These are phyloP conservation scores for Podospora didyma DNA, from an alignment of 495 filamentous ascomycete genomes.

Conservation along the genomic window DNA sequence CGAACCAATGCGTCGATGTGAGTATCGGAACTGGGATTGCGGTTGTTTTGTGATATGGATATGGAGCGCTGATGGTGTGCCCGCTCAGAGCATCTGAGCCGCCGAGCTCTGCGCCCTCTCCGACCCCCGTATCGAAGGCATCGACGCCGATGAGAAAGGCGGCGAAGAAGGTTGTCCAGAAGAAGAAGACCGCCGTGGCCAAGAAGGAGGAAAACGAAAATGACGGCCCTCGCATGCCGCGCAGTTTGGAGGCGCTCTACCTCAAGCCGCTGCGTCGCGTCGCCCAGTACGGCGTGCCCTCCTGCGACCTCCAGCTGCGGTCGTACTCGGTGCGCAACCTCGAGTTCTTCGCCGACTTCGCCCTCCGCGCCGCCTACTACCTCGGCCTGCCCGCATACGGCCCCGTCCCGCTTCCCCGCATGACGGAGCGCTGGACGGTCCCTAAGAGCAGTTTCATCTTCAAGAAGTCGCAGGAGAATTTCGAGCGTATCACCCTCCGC, in stretches of 20 bases:
- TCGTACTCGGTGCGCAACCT: slow-evolving; percentile 89
- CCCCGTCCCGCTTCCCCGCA: slow-evolving; percentile 82
- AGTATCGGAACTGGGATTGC: slow-evolving; percentile 2
- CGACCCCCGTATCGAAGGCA: too few relatives aligned
- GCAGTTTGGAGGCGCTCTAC: slow-evolving; percentile 66
- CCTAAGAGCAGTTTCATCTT: slow-evolving; percentile 83
- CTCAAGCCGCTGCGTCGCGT: slow-evolving; percentile 75
- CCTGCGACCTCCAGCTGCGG: slow-evolving; percentile 87
- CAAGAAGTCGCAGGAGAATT: slow-evolving; percentile 98
- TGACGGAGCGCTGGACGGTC: slow-evolving; percentile 90
- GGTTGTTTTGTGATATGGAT: not conserved
- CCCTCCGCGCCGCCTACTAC: slow-evolving; percentile 91
- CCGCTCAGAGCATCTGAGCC: too few relatives aligned
- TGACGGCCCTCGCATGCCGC: slow-evolving; percentile 25
- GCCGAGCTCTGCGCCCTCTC: too few relatives aligned
- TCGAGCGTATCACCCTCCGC: slow-evolving; percentile 82
- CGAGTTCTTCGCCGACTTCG: slow-evolving; percentile 93
- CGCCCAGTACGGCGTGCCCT: slow-evolving; percentile 69
- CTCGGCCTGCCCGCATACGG: slow-evolving; percentile 81
- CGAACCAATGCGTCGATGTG: slow-evolving; percentile 26
- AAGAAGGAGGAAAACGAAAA: not conserved
- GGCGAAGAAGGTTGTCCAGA: not conserved
- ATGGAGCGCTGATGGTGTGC: too few relatives aligned
- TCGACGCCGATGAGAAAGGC: too few relatives aligned
- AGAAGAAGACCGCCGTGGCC: not conserved